Conservation (phyloP, 768 basidiomycete species). For the Collybia sordida region DNA sequence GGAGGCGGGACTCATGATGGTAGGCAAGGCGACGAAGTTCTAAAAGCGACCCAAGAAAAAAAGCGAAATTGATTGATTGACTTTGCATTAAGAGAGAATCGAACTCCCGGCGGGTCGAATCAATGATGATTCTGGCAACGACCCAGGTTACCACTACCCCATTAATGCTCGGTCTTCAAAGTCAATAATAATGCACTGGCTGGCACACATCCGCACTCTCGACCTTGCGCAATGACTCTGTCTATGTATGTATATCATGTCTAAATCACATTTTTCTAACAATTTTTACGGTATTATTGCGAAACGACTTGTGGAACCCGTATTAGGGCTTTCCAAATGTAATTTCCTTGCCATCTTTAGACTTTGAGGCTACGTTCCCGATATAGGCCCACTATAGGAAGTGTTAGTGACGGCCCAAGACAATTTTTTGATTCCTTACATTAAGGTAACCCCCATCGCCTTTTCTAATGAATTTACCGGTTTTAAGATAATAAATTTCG, state of each 20-base stretch:
- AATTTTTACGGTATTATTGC: too few relatives aligned
- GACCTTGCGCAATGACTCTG: too few relatives aligned
- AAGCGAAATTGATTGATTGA: too few relatives aligned
- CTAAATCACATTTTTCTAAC: too few relatives aligned
- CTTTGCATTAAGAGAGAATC: conserved; percentile 81
- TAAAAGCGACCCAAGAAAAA: too few relatives aligned
- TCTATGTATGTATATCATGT: too few relatives aligned
- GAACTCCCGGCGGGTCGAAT: conserved; percentile 85
- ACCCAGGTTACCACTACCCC: conserved; percentile 19
- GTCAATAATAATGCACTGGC: conserved; percentile 1
- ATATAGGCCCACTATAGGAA: conserved; percentile 13
- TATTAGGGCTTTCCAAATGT: background rate
- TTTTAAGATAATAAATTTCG: conserved; percentile 22
- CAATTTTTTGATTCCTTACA: conserved; percentile 8
- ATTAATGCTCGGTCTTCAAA: conserved; percentile 9
- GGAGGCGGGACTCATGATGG: background rate
- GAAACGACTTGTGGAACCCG: too few relatives aligned
- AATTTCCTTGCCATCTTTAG: conserved; percentile 4
- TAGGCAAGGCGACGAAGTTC: too few relatives aligned
- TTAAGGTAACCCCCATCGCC: conserved; percentile 24
- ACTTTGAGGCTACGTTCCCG: conserved; percentile 6
- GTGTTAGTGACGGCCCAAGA: background rate
- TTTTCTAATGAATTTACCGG: conserved; percentile 14
- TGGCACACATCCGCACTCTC: too few relatives aligned
- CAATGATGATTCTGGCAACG: conserved; percentile 9